Evolutionary conservation across 352 stramenopile species (phyloP).

Genomic region (Detonula confervacea): DNA sequence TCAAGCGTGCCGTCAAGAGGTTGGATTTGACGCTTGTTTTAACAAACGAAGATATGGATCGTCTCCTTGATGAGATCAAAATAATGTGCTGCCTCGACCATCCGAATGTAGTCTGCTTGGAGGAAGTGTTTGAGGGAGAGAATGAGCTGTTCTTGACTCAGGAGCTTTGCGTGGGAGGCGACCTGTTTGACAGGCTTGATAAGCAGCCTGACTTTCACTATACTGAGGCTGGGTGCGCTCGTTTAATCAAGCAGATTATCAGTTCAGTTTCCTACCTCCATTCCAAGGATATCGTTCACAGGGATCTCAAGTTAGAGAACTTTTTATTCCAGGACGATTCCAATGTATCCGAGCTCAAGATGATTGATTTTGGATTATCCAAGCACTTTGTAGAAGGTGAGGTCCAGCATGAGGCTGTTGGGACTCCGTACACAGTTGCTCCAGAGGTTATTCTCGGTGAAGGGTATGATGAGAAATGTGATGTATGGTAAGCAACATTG

Average conservation of each 20-base stretch:
- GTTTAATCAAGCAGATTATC: conserved; percentile 96
- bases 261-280: conserved; percentile 98
- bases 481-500: not conserved
- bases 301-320: conserved; percentile 98
- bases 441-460: conserved; percentile 88
- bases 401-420: conserved; percentile 93
- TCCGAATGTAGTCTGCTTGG: conserved; percentile 87
- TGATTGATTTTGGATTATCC: conserved; percentile 98
- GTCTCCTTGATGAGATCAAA: conserved; percentile 87
- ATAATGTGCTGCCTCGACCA: conserved; percentile 89
- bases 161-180: conserved; percentile 96
- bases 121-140: conserved; percentile 95
- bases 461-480: conserved; percentile 48
- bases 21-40: conserved; percentile 84
- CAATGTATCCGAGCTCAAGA: conserved; percentile 93
- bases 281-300: conserved; percentile 92
- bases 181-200: conserved; percentile 89
- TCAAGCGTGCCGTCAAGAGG: conserved; percentile 86
- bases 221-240: conserved; percentile 93
- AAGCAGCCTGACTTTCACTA: conserved; percentile 91
- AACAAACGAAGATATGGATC: conserved; percentile 74
- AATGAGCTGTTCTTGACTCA: conserved; percentile 94
- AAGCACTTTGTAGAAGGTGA: conserved; percentile 85
- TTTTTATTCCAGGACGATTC: conserved; percentile 90
- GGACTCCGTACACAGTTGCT: conserved; percentile 91